Evolutionary conservation across 805 yeast species (phyloP), one percentile per base, ranked within the genome.

Genomic region (Teunomyces kruisii): DNA sequence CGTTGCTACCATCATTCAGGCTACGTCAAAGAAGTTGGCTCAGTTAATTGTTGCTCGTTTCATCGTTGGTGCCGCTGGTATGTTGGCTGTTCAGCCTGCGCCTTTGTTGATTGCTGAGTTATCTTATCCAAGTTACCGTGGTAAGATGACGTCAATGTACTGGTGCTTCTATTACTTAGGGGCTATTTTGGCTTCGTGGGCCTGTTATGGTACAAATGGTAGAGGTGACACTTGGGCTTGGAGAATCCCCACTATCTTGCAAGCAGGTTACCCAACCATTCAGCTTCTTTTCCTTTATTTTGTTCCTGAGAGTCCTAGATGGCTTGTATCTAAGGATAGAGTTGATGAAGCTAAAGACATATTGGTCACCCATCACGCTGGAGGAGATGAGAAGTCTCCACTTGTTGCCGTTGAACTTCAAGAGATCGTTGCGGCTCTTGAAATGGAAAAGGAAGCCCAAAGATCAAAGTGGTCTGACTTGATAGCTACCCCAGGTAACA

Each of bases 211-310:
- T 56, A 66, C 79, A 14, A 58, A 67, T 39, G 49, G 54, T 15
- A 47, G 65, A 12, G 47, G 35, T 6, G 50, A 30, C 37, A 55
- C 62, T 32, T 72, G 73, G 68, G 63, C 72, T 24, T 80, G 84
- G 84, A 75, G 80, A 62, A 64, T 79, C 42, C 84, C 85, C 32
- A 67, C 80, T 13, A 68, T 68, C 42, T 47, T 80, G 37, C 85
- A 80, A 61, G 79, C 74, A 32, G 54, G 67, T 15, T 62, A 75
- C 49, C 81, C 84, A 3, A 15, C 70, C 3, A 13, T 74, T 22
- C 81, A 76, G 53, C 22, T 67, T 6, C 1, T 49, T 2, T 55
- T 70, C 28, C 46, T 73, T 38, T 70, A 59, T 61, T 50, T 41
- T 33, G 64, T 74, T 42, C 63, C 64, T 3, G 64, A 59, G 40